Evolutionary conservation across 495 filamentous ascomycete species (phyloP).

Genomic region (Penicillium malachiteum): DNA sequence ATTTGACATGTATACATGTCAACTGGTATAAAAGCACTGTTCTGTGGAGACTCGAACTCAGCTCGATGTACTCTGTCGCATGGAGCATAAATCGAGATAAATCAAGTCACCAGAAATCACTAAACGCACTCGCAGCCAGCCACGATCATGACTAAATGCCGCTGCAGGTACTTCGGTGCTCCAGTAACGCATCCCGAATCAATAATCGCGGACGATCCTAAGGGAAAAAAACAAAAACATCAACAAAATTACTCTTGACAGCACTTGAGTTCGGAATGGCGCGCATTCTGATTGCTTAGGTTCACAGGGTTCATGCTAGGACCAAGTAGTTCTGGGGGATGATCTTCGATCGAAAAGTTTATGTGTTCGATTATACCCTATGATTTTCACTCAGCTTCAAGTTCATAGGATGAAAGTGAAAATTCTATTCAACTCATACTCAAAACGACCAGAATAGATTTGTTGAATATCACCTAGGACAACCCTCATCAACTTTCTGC

Average conservation of each 20-base stretch:
- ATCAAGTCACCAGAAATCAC: not conserved
- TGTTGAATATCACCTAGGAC: not conserved
- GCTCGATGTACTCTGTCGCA: not conserved
- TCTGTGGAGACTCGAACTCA: not conserved
- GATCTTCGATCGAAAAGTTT: not conserved
- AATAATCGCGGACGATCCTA: constrained; percentile 16
- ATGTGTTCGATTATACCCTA: not conserved
- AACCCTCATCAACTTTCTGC: constrained; percentile 1
- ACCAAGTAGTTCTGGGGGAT: not conserved
- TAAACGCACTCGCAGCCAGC: constrained; percentile 20
- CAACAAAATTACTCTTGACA: not conserved
- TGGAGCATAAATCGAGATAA: not conserved
- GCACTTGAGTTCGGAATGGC: not conserved
- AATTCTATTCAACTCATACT: too few relatives aligned
- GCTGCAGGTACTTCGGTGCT: constrained; percentile 24
- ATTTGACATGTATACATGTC: too few relatives aligned
- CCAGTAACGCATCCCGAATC: constrained; percentile 7
- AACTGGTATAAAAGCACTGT: not conserved
- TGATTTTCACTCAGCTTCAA: not conserved
- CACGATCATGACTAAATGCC: constrained; percentile 10
- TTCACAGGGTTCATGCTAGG: not conserved
- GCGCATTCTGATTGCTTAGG: not conserved
- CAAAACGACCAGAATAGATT: not conserved
- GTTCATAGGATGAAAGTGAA: not conserved
- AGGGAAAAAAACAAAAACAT: constrained; percentile 5